A percentile compares a stretch with the other conserved stretches of the same genome.
phyloP scores from a whole-genome alignment of 192 early-diverging fungal genomes.

The Dispira simplex region DNA sequence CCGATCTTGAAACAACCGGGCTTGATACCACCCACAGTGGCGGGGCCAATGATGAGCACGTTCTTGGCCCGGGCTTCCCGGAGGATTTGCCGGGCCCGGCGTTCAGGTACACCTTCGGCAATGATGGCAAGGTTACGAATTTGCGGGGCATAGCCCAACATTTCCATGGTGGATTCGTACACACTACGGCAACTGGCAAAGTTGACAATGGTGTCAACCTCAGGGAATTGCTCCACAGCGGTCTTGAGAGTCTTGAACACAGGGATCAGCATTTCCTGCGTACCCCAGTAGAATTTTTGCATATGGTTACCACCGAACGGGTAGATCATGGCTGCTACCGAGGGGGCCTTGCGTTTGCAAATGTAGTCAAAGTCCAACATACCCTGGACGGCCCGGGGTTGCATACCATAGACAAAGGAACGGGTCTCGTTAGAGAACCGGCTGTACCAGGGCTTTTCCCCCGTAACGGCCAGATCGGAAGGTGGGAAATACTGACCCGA shows the following conservation, averaged over 20 bases:
- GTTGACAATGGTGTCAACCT: slow-evolving; percentile 91
- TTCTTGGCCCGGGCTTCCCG: slow-evolving; percentile 59
- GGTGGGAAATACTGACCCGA: slow-evolving; percentile 31
- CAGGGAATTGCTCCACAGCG: slow-evolving; percentile 71
- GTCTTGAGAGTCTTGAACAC: slow-evolving; percentile 83
- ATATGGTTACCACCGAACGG: slow-evolving; percentile 98
- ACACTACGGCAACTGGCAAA: slow-evolving; percentile 97
- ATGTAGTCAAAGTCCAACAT: slow-evolving; percentile 99
- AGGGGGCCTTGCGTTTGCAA: slow-evolving; percentile 82
- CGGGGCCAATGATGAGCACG: slow-evolving; percentile 90
- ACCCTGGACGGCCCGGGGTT: slow-evolving; percentile 96
- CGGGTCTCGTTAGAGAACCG: slow-evolving; percentile 74
- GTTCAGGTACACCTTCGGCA: slow-evolving; percentile 97
- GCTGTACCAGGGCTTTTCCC: slow-evolving; percentile 38
- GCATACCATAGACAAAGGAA: slow-evolving; percentile 96
- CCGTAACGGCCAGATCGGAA: slow-evolving; percentile 16
- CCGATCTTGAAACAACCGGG: slow-evolving; percentile 99
- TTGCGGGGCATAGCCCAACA: slow-evolving; percentile 60
- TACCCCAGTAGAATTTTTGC: slow-evolving; percentile 99
- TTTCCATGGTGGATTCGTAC: slow-evolving; percentile 80
- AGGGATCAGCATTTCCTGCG: slow-evolving; percentile 87
- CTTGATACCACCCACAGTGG: slow-evolving; percentile 98
- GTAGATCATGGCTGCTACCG: slow-evolving; percentile 97
- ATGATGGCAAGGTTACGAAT: slow-evolving; percentile 95
- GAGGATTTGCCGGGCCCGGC: slow-evolving; percentile 83